Base-by-base conservation (phyloP, 495 filamentous ascomycete genomes). In the Aspergillus hancockii region DNA sequence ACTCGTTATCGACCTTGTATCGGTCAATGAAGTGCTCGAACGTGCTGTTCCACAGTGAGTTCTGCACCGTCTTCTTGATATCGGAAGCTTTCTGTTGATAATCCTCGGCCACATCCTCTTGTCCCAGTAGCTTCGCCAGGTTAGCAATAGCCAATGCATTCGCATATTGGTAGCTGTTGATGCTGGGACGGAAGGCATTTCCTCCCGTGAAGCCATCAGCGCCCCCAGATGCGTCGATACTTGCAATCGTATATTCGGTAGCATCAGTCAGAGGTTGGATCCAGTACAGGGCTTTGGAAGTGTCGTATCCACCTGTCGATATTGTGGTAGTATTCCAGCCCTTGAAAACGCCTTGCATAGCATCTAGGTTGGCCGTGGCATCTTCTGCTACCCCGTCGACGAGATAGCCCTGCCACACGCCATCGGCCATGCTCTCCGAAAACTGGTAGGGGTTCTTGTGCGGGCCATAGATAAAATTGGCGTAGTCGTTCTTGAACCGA, bases 11-110 rank as follows among this genome's bases (percentile, higher is more conserved):
- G n/a, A 62, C 67, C 25, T 68, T 52, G 58, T 63, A 68, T 14
- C 67, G 60, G 52, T 72, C 67, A 54, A 72, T 69, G 34, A 72
- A 72, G 58, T 72, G 70, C 36, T 65, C 49, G n/a, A 68, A 65
- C 30, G 67, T 68, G 19, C 62, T 63, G 43, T 72, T 70, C 70
- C 70, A 72, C 13, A 72, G 59, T 13, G 52, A 52, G 23, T 51
- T 54, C 50, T 70, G 67, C 7, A 70, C 58, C 6, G 52, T 58
- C 8, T 23, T 16, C 46, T 70, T 66, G 18, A 72, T 57, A 0
- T 59, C 49, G 7, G 45, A 54, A 14, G 70, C 70, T 16, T 53
- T 52, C 16, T 58, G 49, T 19, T 55, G 51, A 56, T 70, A 72
- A 10, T 64, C 53, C 2, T 52, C 51, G 7, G 63, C 65, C 22